Evolutionary conservation across 2,329 filamentous ascomycete species (phyloP).

Genomic region (Metarhizium rileyi): DNA sequence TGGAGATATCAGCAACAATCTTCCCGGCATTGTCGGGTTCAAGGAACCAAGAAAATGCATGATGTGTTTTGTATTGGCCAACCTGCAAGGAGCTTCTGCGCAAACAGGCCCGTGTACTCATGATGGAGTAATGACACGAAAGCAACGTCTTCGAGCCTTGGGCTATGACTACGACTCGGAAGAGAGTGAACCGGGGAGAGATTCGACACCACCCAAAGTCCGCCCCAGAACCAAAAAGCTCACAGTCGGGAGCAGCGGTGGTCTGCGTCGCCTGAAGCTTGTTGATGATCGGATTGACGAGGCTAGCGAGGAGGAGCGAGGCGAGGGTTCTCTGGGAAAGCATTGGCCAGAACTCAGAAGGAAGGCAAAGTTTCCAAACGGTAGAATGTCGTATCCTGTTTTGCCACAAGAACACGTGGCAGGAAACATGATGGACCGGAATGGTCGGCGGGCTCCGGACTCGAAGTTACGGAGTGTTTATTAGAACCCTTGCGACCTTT

Average conservation of each 20-base stretch:
- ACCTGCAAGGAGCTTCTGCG: neutral
- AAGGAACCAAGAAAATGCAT: conserved; percentile 3
- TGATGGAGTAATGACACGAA: conserved; percentile 8
- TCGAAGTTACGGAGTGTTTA: neutral
- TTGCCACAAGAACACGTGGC: neutral
- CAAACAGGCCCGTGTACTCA: conserved; percentile 3
- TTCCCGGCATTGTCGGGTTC: neutral
- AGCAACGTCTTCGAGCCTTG: conserved; percentile 13
- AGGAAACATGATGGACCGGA: neutral
- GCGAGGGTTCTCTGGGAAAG: neutral
- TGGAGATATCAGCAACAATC: conserved; percentile 16
- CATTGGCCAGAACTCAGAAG: conserved; percentile 1
- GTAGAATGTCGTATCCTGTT: neutral
- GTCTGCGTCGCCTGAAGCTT: conserved; percentile 7
- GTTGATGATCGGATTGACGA: conserved; percentile 8
- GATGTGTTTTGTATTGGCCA: conserved; percentile 8
- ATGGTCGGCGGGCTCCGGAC: neutral
- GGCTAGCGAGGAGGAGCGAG: conserved; percentile 5
- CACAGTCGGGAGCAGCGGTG: conserved; percentile 4
- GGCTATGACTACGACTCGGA: conserved; percentile 17
- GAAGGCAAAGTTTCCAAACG: neutral
- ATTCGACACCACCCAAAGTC: neutral
- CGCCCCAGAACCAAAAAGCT: conserved; percentile 6
- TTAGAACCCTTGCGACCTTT: neutral
- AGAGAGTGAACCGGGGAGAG: conserved; percentile 3